Evolutionary conservation across 2,329 filamentous ascomycete genomes (phyloP), one percentile per base, ranked within the genome.

Genomic region (Penicillium sp.): DNA sequence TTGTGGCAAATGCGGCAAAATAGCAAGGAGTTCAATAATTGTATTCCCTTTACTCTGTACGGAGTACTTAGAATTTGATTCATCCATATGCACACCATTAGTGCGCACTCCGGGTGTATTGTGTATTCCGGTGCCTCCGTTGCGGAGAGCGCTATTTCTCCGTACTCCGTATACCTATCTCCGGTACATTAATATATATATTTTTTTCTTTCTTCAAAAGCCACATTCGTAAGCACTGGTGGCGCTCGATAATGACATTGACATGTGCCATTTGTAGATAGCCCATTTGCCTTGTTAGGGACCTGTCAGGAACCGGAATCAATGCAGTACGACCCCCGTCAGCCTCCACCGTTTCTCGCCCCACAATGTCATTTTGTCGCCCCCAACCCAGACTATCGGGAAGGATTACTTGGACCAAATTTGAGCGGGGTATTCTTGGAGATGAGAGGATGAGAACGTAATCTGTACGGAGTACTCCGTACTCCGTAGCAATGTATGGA

Each of bases 1-100:
- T 42, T 17, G 23, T 19, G 49, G 25, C 10, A 51, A 21, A 27
- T 17, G 25, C 9, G 29, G 33, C 4, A 41, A 33, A 41, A 45
- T 56, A 12, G 53, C 38, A 49, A 55, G 53, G 45, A 50, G 45
- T 55, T 31, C 53, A 50, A 55, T 55, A 35, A 55, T 50, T 49
- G 52, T 35, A 12, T 10, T 10, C 35, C 17, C 17, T 19, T 38
- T 5, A 3, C 8, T 10, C 4, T n/a, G n/a, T n/a, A n/a, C n/a
- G n/a, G n/a, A n/a, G n/a, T n/a, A n/a, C n/a, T n/a, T n/a, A n/a
- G 15, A 36, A 38, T 3, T 10, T 10, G 35, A 38, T 38, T 19
- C 8, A 38, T 42, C 23, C 21, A 43, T 25, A 25, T 43, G 41
- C 21, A 27, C 27, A 27, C 8, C 9, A 8, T 27, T 3, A 31